A percentile compares a stretch with the other conserved stretches of the same genome.
Evolutionary conservation across 164 flowering plant species (phyloP).

Genomic region (Aristolochia contorta): DNA sequence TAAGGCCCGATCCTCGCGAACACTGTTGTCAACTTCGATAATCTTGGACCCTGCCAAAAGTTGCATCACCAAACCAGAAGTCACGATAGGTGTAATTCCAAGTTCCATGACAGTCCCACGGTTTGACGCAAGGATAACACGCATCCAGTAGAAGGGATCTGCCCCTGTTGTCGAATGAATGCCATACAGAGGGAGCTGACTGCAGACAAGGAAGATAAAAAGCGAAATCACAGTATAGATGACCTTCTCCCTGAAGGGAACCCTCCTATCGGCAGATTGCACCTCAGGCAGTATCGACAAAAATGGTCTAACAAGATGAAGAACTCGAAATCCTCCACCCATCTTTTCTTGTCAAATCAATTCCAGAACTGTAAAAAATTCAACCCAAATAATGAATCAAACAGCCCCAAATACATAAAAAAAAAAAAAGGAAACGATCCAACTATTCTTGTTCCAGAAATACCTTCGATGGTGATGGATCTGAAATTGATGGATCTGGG

Average conservation of each 20-base stretch:
- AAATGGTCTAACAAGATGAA: conserved; percentile 45
- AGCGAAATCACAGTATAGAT: conserved; percentile 44
- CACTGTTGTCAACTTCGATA: conserved; percentile 46
- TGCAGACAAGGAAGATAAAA: conserved; percentile 43
- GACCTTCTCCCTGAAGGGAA: conserved; percentile 51
- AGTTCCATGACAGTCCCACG: conserved; percentile 60
- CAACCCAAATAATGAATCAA: too few species aligned
- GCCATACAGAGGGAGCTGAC: conserved; percentile 52
- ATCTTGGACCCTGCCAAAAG: conserved; percentile 49
- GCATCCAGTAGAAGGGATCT: conserved; percentile 58
- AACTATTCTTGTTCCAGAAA: too few species aligned
- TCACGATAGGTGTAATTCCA: conserved; percentile 50
- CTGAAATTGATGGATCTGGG: too few species aligned
- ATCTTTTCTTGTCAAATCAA: background rate
- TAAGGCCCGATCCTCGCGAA: conserved; percentile 47
- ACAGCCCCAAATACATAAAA: too few species aligned
- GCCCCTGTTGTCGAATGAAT: conserved; percentile 49
- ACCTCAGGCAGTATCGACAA: conserved; percentile 42
- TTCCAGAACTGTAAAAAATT: too few species aligned
- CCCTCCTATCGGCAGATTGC: conserved; percentile 37
- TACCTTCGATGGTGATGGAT: too few species aligned
- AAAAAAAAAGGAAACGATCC: too few species aligned
- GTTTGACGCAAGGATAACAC: conserved; percentile 49
- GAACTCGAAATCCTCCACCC: conserved; percentile 23
- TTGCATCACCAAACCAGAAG: conserved; percentile 52